Conservation (phyloP, 129 eudicot genomes). For the Artemisia tridentata region DNA sequence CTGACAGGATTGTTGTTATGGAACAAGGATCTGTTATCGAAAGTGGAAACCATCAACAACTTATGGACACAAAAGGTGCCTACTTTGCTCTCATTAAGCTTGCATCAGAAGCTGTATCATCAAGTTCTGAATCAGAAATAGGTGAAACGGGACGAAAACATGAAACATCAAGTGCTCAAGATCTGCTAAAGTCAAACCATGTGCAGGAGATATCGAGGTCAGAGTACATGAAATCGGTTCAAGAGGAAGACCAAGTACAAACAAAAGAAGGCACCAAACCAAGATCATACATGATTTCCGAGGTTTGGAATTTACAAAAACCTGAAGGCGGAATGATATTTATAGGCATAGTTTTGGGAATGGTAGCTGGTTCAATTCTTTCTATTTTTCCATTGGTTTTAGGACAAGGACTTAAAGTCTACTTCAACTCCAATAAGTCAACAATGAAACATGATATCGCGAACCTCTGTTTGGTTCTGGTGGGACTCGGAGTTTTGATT, state of each 20-base stretch:
- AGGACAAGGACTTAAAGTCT: constrained; percentile 69
- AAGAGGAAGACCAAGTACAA: constrained; percentile 32
- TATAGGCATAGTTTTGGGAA: constrained; percentile 53
- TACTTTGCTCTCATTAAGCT: constrained; percentile 61
- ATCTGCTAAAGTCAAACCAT: constrained; percentile 41
- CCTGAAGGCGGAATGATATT: constrained; percentile 53
- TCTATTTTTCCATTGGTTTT: constrained; percentile 63
- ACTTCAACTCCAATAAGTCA: constrained; percentile 35
- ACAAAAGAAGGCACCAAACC: constrained; percentile 27
- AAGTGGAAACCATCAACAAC: constrained; percentile 65
- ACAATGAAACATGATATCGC: constrained; percentile 50
- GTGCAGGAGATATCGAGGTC: constrained; percentile 48
- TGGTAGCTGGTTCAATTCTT: constrained; percentile 77
- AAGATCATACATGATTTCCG: constrained; percentile 40
- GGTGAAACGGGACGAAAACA: constrained; percentile 20
- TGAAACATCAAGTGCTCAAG: constrained; percentile 34
- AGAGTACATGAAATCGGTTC: constrained; percentile 43
- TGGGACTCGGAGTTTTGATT: constrained; percentile 66
- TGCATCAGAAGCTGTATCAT: constrained; percentile 64
- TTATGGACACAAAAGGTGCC: constrained; percentile 63
- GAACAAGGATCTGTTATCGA: constrained; percentile 69
- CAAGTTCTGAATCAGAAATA: constrained; percentile 20
- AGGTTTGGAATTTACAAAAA: constrained; percentile 63
- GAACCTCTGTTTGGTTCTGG: constrained; percentile 51
- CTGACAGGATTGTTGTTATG: constrained; percentile 64